phyloP scores from a whole-genome alignment of 805 yeast genomes.

The Wickerhamiella alocasiicola region DNA sequence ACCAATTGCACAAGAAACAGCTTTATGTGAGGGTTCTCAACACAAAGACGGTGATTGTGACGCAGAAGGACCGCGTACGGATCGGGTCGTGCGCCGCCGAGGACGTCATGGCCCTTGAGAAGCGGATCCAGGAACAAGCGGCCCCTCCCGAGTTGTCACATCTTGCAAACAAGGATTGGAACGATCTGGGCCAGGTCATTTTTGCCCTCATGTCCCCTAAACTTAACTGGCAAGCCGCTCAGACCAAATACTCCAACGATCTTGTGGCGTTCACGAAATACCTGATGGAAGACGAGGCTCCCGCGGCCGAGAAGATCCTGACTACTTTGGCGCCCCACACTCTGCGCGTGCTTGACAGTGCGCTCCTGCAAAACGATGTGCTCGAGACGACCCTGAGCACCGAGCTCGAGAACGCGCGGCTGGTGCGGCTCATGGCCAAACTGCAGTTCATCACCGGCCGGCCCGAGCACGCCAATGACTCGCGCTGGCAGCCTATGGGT shows the following conservation, averaged over 20 bases:
- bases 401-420: conserved; percentile 79
- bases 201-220: conserved; percentile 36
- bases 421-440: conserved; percentile 72
- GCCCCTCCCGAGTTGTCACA: conserved; percentile 3
- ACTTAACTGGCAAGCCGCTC: conserved; percentile 8
- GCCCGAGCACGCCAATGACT: conserved; percentile 48
- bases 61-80: conserved; percentile 59
- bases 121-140: conserved; percentile 14
- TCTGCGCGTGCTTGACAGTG: conserved; percentile 18
- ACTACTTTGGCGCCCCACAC: conserved; percentile 21
- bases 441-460: conserved; percentile 65
- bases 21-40: conserved; percentile 50
- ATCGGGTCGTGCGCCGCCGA: conserved; percentile 57
- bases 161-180: conserved; percentile 35
- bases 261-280: conserved; percentile 18
- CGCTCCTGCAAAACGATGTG: conserved; percentile 21
- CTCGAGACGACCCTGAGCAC: conserved; percentile 35
- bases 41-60: conserved; percentile 57
- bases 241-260: conserved; percentile 16
- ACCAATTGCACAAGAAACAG: conserved; percentile 51
- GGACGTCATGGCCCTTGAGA: conserved; percentile 42
- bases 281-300: conserved; percentile 17
- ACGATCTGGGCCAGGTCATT: conserved; percentile 42
- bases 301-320: conserved; percentile 10
- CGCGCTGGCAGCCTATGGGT: conserved; percentile 62